These are phyloP conservation scores for Ceratobasidium theobromae DNA, from an alignment of 1,284 basidiomycete species.

Conservation along the genomic window DNA sequence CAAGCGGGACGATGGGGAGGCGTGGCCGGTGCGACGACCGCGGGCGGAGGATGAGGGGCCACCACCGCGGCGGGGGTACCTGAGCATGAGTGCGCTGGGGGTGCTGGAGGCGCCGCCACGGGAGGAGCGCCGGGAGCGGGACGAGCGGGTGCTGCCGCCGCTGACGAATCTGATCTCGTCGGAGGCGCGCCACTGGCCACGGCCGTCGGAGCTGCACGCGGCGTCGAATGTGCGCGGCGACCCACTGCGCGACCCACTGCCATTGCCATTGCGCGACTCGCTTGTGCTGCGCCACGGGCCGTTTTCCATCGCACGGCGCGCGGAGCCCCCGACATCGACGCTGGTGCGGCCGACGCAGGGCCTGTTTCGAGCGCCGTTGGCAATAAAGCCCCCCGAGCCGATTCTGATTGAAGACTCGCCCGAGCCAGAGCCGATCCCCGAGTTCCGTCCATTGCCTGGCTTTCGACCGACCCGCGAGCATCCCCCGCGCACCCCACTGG, in stretches of 20 bases:
- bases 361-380: not conserved
- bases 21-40: not conserved
- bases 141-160: not conserved
- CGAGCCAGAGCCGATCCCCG: not conserved
- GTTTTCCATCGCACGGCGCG: no score
- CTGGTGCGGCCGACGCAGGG: not conserved
- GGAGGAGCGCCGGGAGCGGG: not conserved
- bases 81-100: conserved; percentile 15
- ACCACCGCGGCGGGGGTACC: conserved; percentile 6
- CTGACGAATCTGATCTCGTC: not conserved
- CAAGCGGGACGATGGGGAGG: not conserved
- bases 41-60: not conserved
- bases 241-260: no score
- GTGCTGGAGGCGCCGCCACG: conserved; percentile 9
- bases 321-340: conserved; percentile 8
- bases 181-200: not conserved
- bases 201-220: not conserved
- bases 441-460: not conserved
- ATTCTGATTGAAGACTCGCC: conserved; percentile 21
- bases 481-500: not conserved
- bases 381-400: not conserved
- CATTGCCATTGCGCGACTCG: no score
- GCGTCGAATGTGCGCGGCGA: not conserved
- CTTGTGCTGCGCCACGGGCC: no score
- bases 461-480: not conserved